phyloP scores from a whole-genome alignment of 2,329 filamentous ascomycete species.

The Neoarthrinium moseri region DNA sequence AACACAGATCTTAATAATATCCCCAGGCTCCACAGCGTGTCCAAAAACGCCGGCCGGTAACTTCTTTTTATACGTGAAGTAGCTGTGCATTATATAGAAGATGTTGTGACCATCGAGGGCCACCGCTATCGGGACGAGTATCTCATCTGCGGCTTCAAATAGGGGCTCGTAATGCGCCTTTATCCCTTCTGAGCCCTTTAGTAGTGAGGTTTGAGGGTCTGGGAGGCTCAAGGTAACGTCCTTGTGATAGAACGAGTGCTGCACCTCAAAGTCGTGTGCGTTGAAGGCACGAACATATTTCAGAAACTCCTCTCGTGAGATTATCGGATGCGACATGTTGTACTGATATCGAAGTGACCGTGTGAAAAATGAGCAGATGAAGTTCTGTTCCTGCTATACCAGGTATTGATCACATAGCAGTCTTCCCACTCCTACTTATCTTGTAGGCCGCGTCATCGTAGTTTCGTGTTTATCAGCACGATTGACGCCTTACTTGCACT shows the following conservation, averaged over 20 bases:
- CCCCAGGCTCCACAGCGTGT: slow-evolving; percentile 1
- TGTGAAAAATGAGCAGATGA: neutral
- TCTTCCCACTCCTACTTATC: neutral
- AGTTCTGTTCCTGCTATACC: too few relatives aligned
- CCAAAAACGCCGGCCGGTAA: neutral
- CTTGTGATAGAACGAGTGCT: neutral
- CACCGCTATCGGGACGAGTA: neutral
- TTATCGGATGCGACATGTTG: neutral
- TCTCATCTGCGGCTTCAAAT: slow-evolving; percentile 1
- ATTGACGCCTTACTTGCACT: too few relatives aligned
- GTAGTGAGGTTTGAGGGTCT: slow-evolving; percentile 1
- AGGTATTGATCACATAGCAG: too few relatives aligned
- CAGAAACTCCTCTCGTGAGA: slow-evolving; percentile 1
- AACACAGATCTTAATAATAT: slow-evolving; percentile 1
- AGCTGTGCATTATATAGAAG: slow-evolving; percentile 1
- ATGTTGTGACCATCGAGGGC: slow-evolving; percentile 4
- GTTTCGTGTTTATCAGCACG: neutral
- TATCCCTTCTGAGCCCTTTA: neutral
- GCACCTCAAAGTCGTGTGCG: slow-evolving; percentile 1
- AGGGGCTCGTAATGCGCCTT: slow-evolving; percentile 1
- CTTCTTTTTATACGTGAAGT: slow-evolving; percentile 4
- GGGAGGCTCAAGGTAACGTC: neutral
- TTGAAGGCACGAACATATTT: slow-evolving; percentile 5
- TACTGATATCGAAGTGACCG: neutral
- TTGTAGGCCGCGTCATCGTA: neutral